These are phyloP conservation scores for Basipetospora chlamydospora DNA, from an alignment of 2,329 filamentous ascomycete species.

Conservation along the genomic window DNA sequence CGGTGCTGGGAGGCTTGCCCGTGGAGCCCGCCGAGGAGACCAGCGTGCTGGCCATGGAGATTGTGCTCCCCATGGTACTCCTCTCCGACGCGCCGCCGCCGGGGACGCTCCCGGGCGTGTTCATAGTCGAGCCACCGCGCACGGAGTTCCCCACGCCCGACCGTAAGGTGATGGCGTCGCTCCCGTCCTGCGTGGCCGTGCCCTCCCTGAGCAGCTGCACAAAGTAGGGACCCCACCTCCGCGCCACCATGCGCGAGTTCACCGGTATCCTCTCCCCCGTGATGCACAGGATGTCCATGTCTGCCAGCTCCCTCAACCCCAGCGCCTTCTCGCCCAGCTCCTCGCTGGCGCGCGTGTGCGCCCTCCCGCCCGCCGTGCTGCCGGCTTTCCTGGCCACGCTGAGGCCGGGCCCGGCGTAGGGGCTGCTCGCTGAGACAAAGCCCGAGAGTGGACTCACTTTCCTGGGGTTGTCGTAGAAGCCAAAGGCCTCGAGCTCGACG, in stretches of 20 bases:
- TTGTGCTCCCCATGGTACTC: constrained; percentile 30
- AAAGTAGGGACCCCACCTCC: constrained; percentile 92
- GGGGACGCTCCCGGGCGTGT: constrained; percentile 75
- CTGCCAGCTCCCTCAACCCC: constrained; percentile 67
- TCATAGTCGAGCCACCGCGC: no score
- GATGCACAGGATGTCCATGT: constrained; percentile 93
- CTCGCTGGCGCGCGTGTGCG: constrained; percentile 63
- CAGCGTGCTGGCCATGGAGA: constrained; percentile 29
- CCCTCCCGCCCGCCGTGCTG: constrained; percentile 59
- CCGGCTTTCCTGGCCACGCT: constrained; percentile 45
- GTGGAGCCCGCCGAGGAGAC: constrained; percentile 23
- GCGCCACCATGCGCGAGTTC: constrained; percentile 76
- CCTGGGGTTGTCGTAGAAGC: constrained; percentile 89
- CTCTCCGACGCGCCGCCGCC: constrained; percentile 55
- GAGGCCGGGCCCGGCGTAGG: constrained; percentile 39
- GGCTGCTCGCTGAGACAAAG: constrained; percentile 72
- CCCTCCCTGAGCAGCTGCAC: constrained; percentile 80
- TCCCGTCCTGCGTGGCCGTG: constrained; percentile 53
- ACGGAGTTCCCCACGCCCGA: constrained; percentile 31
- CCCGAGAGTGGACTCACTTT: constrained; percentile 63
- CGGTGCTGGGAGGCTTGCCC: constrained; percentile 26
- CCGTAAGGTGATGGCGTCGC: constrained; percentile 62
- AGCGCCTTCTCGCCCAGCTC: constrained; percentile 74
- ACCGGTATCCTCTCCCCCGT: constrained; percentile 85
- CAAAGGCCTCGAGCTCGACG: constrained; percentile 93